A percentile compares a stretch with the other conserved stretches of the same genome.
These are phyloP conservation scores for Camellia sinensis DNA, from an alignment of 148 eudicot species.

Conservation along the genomic window DNA sequence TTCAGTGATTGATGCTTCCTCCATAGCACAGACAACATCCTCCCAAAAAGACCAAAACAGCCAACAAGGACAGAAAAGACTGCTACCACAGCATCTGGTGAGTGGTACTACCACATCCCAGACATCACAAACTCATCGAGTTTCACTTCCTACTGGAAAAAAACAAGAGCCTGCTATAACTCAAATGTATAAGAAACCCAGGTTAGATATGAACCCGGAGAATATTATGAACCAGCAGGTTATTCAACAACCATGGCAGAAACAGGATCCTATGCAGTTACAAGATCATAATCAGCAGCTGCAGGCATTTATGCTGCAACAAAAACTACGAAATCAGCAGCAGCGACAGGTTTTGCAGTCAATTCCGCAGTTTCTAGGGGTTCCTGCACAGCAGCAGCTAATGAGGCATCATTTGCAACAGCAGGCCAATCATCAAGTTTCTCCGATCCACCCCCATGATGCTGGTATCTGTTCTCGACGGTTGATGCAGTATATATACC, in stretches of 20 bases:
- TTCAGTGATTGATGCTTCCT: constrained; percentile 20
- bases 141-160: constrained; percentile 19
- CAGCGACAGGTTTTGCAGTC: constrained; percentile 15
- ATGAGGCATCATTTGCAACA: constrained; percentile 16
- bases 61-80: constrained; percentile 13
- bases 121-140: constrained; percentile 19
- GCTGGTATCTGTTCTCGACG: constrained; percentile 26
- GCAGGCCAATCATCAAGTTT: background rate
- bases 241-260: constrained; percentile 21
- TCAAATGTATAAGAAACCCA: constrained; percentile 28
- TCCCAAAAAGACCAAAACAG: constrained; percentile 15
- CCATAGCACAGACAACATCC: constrained; percentile 17
- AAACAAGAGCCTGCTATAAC: constrained; percentile 13
- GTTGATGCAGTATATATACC: constrained; percentile 27
- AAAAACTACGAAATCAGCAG: constrained; percentile 14
- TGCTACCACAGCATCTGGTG: constrained; percentile 8
- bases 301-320: constrained; percentile 20
- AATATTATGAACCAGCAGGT: constrained; percentile 13
- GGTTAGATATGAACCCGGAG: constrained; percentile 25
- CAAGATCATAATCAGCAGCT: constrained; percentile 18
- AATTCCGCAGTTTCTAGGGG: constrained; percentile 12
- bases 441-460: constrained; percentile 8
- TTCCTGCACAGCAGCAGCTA: constrained; percentile 21
- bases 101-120: constrained; percentile 10
- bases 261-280: constrained; percentile 14